phyloP scores from a whole-genome alignment of 805 yeast species.

The Starmerella floricola region DNA sequence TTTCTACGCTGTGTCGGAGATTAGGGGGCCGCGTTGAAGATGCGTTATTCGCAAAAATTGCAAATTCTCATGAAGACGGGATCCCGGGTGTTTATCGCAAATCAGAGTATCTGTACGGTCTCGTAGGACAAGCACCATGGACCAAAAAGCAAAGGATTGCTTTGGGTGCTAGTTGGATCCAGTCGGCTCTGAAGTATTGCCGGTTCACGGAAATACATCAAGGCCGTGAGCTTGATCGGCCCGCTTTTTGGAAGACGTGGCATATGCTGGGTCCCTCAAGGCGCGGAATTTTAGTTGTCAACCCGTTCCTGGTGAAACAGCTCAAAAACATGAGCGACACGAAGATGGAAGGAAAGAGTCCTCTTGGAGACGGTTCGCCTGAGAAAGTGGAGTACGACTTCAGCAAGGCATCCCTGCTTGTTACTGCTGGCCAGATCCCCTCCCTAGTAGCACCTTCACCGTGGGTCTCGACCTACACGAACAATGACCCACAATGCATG shows the following conservation, averaged over 20 bases:
- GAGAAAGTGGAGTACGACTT: no score
- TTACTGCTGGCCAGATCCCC: constrained; percentile 55
- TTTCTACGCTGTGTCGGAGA: constrained; percentile 12
- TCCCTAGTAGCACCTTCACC: constrained; percentile 71
- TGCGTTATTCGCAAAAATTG: constrained; percentile 5
- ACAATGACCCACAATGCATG: neutral
- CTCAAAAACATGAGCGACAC: constrained; percentile 33
- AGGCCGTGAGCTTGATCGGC: constrained; percentile 42
- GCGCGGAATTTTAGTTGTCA: constrained; percentile 72
- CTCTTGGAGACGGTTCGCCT: no score
- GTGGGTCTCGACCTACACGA: constrained; percentile 47
- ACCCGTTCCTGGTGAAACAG: constrained; percentile 61
- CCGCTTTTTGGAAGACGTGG: constrained; percentile 53
- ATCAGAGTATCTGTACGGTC: constrained; percentile 12
- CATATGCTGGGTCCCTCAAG: constrained; percentile 43
- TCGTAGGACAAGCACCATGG: constrained; percentile 18
- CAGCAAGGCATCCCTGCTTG: no score
- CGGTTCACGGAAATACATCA: constrained; percentile 21
- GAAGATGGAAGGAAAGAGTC: constrained; percentile 51
- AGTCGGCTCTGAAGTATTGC: constrained; percentile 21
- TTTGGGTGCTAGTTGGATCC: constrained; percentile 28
- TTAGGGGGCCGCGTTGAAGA: constrained; percentile 13
- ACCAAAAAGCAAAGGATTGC: constrained; percentile 31
- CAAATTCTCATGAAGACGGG: neutral
- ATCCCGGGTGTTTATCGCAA: constrained; percentile 1